Evolutionary conservation across 148 eudicot species (phyloP).

Genomic region (Amaranthus hypochondriacus): DNA sequence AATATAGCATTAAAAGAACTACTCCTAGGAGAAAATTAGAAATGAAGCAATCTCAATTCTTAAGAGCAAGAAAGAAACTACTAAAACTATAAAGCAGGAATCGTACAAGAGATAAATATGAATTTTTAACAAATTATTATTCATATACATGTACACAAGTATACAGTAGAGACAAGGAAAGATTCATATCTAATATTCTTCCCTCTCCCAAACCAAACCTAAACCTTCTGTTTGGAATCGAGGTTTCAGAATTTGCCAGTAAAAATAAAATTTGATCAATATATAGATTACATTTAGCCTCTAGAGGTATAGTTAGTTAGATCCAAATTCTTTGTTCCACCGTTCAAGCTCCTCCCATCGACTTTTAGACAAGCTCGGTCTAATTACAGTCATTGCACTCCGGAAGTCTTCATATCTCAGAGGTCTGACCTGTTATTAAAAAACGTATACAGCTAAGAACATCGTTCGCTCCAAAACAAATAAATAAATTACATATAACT

Average conservation of each 20-base stretch:
- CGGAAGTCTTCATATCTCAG: conserved; percentile 68
- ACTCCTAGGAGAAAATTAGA: no score
- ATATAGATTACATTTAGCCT: background rate
- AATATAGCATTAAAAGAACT: no score
- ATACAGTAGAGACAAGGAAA: conserved; percentile 1
- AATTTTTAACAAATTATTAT: background rate
- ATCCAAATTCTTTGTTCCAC: conserved; percentile 85
- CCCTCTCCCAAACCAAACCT: background rate
- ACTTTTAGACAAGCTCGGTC: conserved; percentile 84
- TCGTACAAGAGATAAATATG: no score
- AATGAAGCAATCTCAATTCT: no score
- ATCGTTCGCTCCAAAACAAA: conserved; percentile 2
- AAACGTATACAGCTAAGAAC: background rate
- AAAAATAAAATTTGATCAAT: background rate
- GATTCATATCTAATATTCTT: background rate
- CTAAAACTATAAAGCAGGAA: no score
- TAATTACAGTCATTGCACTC: conserved; percentile 70
- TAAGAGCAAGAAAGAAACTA: no score
- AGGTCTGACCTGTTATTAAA: conserved; percentile 58
- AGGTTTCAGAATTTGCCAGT: background rate
- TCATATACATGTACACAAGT: conserved; percentile 16
- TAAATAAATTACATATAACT: background rate
- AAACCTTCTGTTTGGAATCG: background rate
- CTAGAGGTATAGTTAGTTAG: conserved; percentile 35
- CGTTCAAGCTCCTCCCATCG: conserved; percentile 92